phyloP scores from a whole-genome alignment of 2,329 filamentous ascomycete species.

The Samsoniella hepiali region DNA sequence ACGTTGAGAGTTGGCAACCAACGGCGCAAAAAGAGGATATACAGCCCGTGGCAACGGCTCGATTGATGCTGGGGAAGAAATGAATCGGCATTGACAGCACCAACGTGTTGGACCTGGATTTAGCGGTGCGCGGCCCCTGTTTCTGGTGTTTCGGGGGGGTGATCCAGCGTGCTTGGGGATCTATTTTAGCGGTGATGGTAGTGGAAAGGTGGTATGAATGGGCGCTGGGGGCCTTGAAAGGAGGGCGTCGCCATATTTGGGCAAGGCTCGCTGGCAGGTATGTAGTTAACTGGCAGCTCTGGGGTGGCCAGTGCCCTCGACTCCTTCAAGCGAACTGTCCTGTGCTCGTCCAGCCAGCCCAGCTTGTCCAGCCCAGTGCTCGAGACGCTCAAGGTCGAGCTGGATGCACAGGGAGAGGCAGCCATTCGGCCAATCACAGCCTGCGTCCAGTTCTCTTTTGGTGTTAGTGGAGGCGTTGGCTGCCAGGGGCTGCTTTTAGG shows the following conservation, averaged over 20 bases:
- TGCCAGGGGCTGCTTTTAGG: neutral
- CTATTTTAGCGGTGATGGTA: neutral
- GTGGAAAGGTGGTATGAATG: neutral
- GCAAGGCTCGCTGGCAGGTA: neutral
- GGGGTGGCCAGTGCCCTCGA: no score
- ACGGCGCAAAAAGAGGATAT: neutral
- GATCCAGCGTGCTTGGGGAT: neutral
- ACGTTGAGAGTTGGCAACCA: neutral
- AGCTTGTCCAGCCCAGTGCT: neutral
- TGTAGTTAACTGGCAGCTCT: no score
- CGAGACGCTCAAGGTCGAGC: neutral
- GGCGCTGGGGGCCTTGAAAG: neutral
- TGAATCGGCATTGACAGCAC: neutral
- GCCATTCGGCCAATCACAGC: neutral
- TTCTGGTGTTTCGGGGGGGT: conserved; percentile 3
- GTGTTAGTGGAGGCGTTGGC: neutral
- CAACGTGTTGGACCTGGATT: neutral
- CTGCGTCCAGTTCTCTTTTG: neutral
- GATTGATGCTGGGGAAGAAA: neutral
- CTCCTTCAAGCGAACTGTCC: no score
- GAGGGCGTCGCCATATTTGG: neutral
- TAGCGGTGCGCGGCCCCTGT: neutral
- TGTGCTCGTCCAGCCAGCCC: neutral
- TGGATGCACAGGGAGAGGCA: neutral
- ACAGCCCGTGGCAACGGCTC: neutral